Base-by-base conservation (phyloP, 2,329 filamentous ascomycete species). In the Scytalidium lignicola region DNA sequence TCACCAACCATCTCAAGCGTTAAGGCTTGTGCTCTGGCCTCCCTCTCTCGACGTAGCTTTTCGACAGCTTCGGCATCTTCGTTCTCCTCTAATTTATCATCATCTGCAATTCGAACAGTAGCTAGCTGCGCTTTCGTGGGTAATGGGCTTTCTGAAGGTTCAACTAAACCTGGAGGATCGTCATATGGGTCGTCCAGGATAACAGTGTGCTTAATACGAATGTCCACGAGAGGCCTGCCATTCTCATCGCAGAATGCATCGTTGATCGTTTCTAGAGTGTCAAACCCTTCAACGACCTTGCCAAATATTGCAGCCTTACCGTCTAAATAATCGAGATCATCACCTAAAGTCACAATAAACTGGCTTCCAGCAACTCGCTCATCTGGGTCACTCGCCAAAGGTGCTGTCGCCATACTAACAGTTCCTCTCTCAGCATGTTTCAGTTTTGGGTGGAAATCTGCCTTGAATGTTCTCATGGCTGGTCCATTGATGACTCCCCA, bases 1-100 rank as follows among this genome's bases (percentile, higher is more conserved):
- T 99, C 93, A 41, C 93, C 93, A 70, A 99, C 93, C 84, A 99
- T 95, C 71, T 99, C 93, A 43, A 99, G 77, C 1, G 92, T 97
- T 61, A 99, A 73, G 1, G 93, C 93, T 67, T 97, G 93, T 1
- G 92, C 92, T 53, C 91, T 83, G 5, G 93, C 93, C 67, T 99
- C 93, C 22, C 90, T 81, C 65, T 97, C 90, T 53, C 90, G 82
- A 46, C 92, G 83, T 44, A 85, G 72, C 67, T 83, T 88, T 66
- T 97, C 92, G 3, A 79, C 75, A 19, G 85, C 77, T 58, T 91
- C 90, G 56, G 91, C 87, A 57, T 95, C 90, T 3, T 75, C 65
- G 50, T 92, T 80, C 49, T 86, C 83, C 43, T 88, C 82, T 13
- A 96, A 68, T 2, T 88, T 83, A 62, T 91, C 89, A 69, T 97